Percentiles rank a stretch among this genome's conserved stretches.
Evolutionary conservation across 208 protist species (phyloP).

Genomic region (Acanthamoeba triangularis): DNA sequence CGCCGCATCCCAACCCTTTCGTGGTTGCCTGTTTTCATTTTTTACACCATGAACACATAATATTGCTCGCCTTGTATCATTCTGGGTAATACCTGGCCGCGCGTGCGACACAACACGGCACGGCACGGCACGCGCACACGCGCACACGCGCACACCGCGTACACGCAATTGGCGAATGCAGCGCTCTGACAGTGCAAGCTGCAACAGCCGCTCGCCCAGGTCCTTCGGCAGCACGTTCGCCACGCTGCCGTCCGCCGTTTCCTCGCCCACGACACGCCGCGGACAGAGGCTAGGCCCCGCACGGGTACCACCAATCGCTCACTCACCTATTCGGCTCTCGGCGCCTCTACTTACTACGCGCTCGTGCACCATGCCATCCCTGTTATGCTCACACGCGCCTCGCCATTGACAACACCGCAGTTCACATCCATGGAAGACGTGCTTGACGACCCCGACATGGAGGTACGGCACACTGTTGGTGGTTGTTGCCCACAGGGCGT

Average conservation of each 20-base stretch:
- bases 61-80: neutral
- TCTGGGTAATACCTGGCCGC: too few species aligned
- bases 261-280: neutral
- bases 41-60: neutral
- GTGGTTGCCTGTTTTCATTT: neutral
- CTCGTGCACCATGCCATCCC: neutral
- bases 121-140: too few species aligned
- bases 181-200: too few species aligned
- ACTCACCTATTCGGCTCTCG: too few species aligned
- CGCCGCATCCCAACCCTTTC: too few species aligned
- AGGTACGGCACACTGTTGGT: neutral
- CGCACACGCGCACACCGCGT: too few species aligned
- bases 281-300: neutral
- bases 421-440: slow-evolving; percentile 12
- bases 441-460: neutral
- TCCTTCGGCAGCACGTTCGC: neutral
- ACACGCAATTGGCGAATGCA: neutral
- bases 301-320: neutral
- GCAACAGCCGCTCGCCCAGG: neutral
- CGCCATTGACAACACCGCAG: neutral
- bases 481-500: neutral
- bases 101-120: too few species aligned
- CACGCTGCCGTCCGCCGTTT: neutral
- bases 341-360: too few species aligned
- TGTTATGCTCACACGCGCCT: too few species aligned